phyloP scores from a whole-genome alignment of 2,329 filamentous ascomycete genomes.

The Botrytis deweyae region DNA sequence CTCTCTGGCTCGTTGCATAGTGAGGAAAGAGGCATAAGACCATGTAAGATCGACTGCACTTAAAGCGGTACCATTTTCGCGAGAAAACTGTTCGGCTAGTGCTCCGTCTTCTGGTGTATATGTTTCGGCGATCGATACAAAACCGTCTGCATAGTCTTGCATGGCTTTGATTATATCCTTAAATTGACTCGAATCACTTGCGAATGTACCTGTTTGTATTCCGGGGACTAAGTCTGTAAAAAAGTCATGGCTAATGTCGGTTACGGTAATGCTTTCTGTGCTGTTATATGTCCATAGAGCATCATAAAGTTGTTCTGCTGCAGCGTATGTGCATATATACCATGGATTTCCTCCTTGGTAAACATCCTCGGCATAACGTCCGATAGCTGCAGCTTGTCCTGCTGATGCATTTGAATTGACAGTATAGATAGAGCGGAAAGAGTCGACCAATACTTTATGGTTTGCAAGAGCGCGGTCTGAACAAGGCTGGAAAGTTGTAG shows the following conservation, averaged over 20 bases:
- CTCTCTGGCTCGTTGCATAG: constrained; percentile 55
- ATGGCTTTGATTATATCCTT: constrained; percentile 52
- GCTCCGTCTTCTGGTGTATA: constrained; percentile 58
- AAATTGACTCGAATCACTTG: constrained; percentile 58
- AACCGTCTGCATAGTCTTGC: constrained; percentile 60
- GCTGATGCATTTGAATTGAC: constrained; percentile 64
- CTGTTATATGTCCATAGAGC: constrained; percentile 69
- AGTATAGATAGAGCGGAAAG: constrained; percentile 64
- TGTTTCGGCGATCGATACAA: constrained; percentile 48
- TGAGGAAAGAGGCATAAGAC: constrained; percentile 70
- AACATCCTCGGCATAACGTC: constrained; percentile 67
- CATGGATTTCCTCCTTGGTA: constrained; percentile 80
- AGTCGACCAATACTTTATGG: constrained; percentile 71
- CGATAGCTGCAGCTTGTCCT: constrained; percentile 62
- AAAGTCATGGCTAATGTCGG: constrained; percentile 64
- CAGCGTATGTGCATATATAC: constrained; percentile 63
- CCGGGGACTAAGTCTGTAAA: constrained; percentile 64
- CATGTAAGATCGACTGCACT: constrained; percentile 68
- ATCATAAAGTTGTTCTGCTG: constrained; percentile 47
- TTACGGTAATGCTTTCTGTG: constrained; percentile 62
- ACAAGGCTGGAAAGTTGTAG: constrained; percentile 69
- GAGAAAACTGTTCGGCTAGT: constrained; percentile 65
- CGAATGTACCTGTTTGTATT: constrained; percentile 60
- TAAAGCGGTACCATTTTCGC: constrained; percentile 51
- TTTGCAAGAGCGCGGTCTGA: constrained; percentile 60